Conservation (phyloP, 2,329 filamentous ascomycete genomes). For the Penicillium sp. region DNA sequence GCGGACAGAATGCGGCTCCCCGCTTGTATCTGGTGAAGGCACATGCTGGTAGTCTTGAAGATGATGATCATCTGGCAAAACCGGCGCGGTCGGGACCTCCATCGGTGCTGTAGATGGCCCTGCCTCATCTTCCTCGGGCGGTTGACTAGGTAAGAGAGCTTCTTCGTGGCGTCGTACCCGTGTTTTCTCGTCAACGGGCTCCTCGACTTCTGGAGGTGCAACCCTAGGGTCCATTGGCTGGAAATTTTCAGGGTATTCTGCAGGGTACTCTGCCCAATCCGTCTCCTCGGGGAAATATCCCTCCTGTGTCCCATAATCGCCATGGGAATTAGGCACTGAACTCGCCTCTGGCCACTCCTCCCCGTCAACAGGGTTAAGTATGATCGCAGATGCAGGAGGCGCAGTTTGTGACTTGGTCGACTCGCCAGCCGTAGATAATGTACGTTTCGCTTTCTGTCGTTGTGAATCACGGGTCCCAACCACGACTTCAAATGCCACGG, state of each 20-base stretch:
- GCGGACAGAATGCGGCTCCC: slow-evolving; percentile 18
- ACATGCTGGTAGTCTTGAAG: slow-evolving; percentile 41
- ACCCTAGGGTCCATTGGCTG: slow-evolving; percentile 20
- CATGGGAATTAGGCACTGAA: slow-evolving; percentile 13
- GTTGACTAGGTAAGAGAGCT: slow-evolving; percentile 70
- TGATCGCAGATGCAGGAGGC: slow-evolving; percentile 2
- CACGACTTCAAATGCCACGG: slow-evolving; percentile 73
- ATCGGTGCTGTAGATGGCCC: slow-evolving; percentile 39
- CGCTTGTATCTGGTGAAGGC: slow-evolving; percentile 17
- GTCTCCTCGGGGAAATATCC: slow-evolving; percentile 13
- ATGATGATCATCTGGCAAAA: slow-evolving; percentile 44
- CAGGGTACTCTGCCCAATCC: slow-evolving; percentile 25
- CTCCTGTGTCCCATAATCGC: slow-evolving; percentile 17
- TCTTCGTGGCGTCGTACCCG: slow-evolving; percentile 68
- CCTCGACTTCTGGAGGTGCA: slow-evolving; percentile 48
- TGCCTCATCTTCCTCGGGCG: slow-evolving; percentile 44
- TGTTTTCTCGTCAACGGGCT: slow-evolving; percentile 69
- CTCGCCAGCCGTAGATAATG: slow-evolving; percentile 23
- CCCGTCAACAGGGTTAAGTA: slow-evolving; percentile 17
- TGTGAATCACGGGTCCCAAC: slow-evolving; percentile 77
- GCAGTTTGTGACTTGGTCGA: slow-evolving; percentile 21
- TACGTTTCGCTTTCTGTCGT: slow-evolving; percentile 40
- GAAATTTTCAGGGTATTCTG: slow-evolving; percentile 20
- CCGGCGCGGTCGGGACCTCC: slow-evolving; percentile 38
- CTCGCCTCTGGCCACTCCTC: slow-evolving; percentile 25